These are phyloP conservation scores for Lepiota brunneoincarnata DNA, from an alignment of 768 basidiomycete genomes.

Conservation along the genomic window DNA sequence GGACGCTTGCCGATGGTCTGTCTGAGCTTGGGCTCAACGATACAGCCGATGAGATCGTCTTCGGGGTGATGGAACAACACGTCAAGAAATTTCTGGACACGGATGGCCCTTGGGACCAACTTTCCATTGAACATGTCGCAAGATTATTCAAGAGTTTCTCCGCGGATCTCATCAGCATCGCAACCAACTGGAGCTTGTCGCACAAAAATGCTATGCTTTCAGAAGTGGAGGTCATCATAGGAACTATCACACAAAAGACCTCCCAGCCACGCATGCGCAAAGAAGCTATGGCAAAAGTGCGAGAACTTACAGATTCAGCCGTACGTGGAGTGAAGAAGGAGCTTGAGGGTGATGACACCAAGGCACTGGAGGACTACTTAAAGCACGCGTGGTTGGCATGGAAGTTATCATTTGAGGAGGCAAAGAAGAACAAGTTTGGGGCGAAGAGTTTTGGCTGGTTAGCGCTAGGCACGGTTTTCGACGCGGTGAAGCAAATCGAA, in stretches of 20 bases:
- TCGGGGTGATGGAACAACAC: constrained; percentile 19
- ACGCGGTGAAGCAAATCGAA: constrained; percentile 46
- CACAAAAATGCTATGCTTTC: constrained; percentile 40
- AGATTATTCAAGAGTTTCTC: constrained; percentile 40
- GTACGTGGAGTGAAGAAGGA: constrained; percentile 48
- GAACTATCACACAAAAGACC: constrained; percentile 63
- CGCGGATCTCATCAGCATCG: constrained; percentile 46
- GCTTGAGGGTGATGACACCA: constrained; percentile 47
- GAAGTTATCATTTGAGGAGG: constrained; percentile 33
- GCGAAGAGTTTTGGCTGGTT: constrained; percentile 64
- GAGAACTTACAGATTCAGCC: constrained; percentile 53
- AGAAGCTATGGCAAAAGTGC: constrained; percentile 51
- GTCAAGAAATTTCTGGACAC: constrained; percentile 32
- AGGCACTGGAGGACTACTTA: constrained; percentile 36
- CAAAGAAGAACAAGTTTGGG: constrained; percentile 41
- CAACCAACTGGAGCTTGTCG: constrained; percentile 44
- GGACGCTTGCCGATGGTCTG: constrained; percentile 3
- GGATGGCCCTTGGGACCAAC: constrained; percentile 16
- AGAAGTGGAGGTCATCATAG: constrained; percentile 64
- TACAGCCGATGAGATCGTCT: neutral
- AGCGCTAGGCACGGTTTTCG: constrained; percentile 55
- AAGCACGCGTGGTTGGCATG: constrained; percentile 55
- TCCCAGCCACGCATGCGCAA: constrained; percentile 53
- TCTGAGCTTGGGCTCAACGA: constrained; percentile 1
- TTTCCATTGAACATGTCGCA: constrained; percentile 25